Evolutionary conservation across 768 basidiomycete genomes (phyloP).

Genomic region (Leucogyrophana mollusca): DNA sequence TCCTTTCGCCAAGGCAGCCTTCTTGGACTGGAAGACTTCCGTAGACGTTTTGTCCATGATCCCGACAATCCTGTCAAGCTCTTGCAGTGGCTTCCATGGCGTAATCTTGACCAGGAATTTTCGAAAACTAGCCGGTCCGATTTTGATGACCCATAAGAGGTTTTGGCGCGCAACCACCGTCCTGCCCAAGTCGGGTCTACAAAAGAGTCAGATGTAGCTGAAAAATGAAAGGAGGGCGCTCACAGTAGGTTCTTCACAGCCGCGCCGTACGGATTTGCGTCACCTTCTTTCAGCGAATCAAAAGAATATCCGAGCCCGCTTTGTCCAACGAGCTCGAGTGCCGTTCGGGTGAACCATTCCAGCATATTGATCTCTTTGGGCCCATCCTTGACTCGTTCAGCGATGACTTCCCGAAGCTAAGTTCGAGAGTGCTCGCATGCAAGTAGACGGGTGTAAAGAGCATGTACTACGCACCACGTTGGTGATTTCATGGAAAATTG

Average conservation of each 20-base stretch:
- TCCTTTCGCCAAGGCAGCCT: slow-evolving; percentile 22
- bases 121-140: slow-evolving; percentile 43
- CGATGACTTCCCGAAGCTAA: slow-evolving; percentile 6
- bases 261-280: slow-evolving; percentile 28
- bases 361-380: slow-evolving; percentile 27
- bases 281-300: slow-evolving; percentile 33
- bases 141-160: slow-evolving; percentile 40
- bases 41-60: slow-evolving; percentile 43
- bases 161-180: slow-evolving; percentile 44
- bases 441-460: not conserved
- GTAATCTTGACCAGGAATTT: slow-evolving; percentile 41
- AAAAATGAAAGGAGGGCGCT: not conserved
- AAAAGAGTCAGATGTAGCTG: not conserved
- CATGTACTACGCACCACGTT: not conserved
- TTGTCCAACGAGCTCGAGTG: slow-evolving; percentile 49
- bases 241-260: slow-evolving; percentile 14
- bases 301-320: slow-evolving; percentile 43
- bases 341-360: slow-evolving; percentile 37
- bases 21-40: slow-evolving; percentile 40
- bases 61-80: slow-evolving; percentile 46
- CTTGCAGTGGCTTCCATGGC: slow-evolving; percentile 38
- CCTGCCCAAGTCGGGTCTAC: slow-evolving; percentile 45
- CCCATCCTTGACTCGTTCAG: slow-evolving; percentile 3
- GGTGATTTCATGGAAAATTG: not conserved
- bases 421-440: not conserved